Conservation (phyloP, 2,329 filamentous ascomycete genomes). For the Colletotrichum lindemuthianum region DNA sequence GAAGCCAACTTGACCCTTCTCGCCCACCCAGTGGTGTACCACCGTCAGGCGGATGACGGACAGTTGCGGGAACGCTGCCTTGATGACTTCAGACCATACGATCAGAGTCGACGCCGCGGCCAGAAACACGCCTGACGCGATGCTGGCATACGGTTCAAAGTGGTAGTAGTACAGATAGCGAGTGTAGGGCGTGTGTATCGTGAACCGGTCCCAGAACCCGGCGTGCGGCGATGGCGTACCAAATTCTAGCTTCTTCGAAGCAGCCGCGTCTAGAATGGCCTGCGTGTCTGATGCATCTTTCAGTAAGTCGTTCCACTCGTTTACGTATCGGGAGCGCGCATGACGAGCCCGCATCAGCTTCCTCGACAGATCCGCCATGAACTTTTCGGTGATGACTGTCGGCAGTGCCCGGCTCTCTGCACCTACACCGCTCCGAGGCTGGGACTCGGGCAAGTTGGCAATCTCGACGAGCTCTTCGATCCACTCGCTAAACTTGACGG, state of each 20-base stretch:
- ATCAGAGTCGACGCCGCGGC: conserved; percentile 82
- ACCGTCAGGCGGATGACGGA: conserved; percentile 76
- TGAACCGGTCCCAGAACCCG: conserved; percentile 63
- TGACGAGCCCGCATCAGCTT: conserved; percentile 85
- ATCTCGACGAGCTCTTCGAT: conserved; percentile 92
- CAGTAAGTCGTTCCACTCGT: conserved; percentile 86
- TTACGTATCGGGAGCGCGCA: conserved; percentile 81
- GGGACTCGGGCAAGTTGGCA: conserved; percentile 73
- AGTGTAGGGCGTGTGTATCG: conserved; percentile 80
- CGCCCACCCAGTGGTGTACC: conserved; percentile 78
- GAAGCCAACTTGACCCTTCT: conserved; percentile 82
- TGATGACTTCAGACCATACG: conserved; percentile 93
- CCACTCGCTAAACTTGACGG: conserved; percentile 86
- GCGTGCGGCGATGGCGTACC: conserved; percentile 66
- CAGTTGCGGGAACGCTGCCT: conserved; percentile 79
- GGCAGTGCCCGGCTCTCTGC: conserved; percentile 67
- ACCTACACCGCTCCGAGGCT: conserved; percentile 55
- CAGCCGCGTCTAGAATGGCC: conserved; percentile 83
- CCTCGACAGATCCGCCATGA: conserved; percentile 88
- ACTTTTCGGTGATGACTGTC: conserved; percentile 90
- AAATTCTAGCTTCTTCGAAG: conserved; percentile 84
- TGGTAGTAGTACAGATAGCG: conserved; percentile 83
- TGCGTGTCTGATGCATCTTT: conserved; percentile 79
- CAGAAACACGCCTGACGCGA: conserved; percentile 73
- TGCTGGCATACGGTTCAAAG: conserved; percentile 74